Evolutionary conservation across 176 grass and related monocot genomes (phyloP), one percentile per base, ranked within the genome.

Genomic region (Eleusine indica): DNA sequence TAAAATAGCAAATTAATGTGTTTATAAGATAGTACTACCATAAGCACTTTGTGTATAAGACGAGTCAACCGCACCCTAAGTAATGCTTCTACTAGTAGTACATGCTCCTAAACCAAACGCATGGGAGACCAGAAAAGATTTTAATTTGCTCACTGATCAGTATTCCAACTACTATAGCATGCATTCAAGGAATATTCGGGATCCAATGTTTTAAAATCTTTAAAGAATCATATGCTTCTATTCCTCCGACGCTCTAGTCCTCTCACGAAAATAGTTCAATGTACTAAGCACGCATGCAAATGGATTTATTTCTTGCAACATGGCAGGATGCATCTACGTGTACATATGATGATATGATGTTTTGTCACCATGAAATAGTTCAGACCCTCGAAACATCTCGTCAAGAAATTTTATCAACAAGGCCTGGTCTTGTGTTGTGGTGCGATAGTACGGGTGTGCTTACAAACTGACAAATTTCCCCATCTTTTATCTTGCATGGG

Each of bases 291-390:
- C 16, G 21, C 68, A 52, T 73, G 30, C 46, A 60, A 14, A 68
- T 75, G 61, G 71, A 61, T 22, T 29, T 46, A 44, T 74, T 65
- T 57, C 54, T 52, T 54, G 43, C 61, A 60, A 63, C 77, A 30
- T 70, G 58, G 61, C 25, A 64, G 48, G 12, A 78, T 90, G 74
- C 62, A 86, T 67, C 40, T 74, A 83, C 49, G 61, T 61, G 61
- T 61, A 51, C 60, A 74, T 51, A 42, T 35, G 21, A 75, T 90
- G 84, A 46, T 69, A 70, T 75, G 88, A 75, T 75, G 74, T 68
- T 79, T 42, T 78, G 35, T 67, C 68, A 82, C 68, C 79, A 62
- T 41, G 83, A 74, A 78, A 90, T 69, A 69, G 29, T 68, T 48
- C 17, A 48, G 39, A 52, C 44, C 17, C 65, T 61, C 60, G 60